Evolutionary conservation across 2,329 filamentous ascomycete genomes (phyloP).

Genomic region (Ceratocystis cubensis): DNA sequence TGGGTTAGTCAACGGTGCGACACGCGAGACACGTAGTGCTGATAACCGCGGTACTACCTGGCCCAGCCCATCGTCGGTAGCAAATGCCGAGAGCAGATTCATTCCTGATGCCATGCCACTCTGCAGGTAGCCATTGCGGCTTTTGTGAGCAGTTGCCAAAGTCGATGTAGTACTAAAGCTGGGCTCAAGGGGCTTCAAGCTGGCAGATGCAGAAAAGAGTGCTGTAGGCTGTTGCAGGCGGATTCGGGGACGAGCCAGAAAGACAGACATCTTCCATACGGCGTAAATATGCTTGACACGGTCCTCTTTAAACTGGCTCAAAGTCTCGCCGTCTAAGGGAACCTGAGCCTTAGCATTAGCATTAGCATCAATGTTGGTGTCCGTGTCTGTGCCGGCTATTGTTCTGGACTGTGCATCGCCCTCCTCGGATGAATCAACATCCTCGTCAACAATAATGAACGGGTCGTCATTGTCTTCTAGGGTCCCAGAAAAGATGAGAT

Average conservation of each 20-base stretch:
- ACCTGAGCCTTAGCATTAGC: slow-evolving; percentile 21
- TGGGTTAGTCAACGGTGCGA: slow-evolving; percentile 52
- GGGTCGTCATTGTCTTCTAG: slow-evolving; percentile 40
- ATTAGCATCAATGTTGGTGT: not conserved
- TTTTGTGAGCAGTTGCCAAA: slow-evolving; percentile 15
- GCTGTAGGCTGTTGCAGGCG: slow-evolving; percentile 54
- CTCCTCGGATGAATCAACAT: slow-evolving; percentile 26
- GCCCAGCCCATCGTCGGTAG: slow-evolving; percentile 48
- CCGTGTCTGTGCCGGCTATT: not conserved
- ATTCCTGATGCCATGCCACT: slow-evolving; percentile 56
- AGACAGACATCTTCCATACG: slow-evolving; percentile 49
- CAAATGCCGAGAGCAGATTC: slow-evolving; percentile 66
- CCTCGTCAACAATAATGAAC: slow-evolving; percentile 38
- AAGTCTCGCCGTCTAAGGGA: slow-evolving; percentile 22
- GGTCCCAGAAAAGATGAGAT: slow-evolving; percentile 47
- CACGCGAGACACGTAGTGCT: slow-evolving; percentile 60
- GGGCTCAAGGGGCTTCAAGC: slow-evolving; percentile 39
- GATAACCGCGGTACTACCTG: slow-evolving; percentile 56
- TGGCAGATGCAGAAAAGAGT: slow-evolving; percentile 51
- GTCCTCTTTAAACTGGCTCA: slow-evolving; percentile 17
- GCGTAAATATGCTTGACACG: slow-evolving; percentile 36
- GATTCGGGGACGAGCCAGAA: slow-evolving; percentile 47
- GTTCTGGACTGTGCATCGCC: slow-evolving; percentile 20
- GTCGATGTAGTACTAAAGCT: not conserved
- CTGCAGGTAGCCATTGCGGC: slow-evolving; percentile 43